Base-by-base conservation (phyloP, 352 stramenopile species). In the Globisporangium nodosum region DNA sequence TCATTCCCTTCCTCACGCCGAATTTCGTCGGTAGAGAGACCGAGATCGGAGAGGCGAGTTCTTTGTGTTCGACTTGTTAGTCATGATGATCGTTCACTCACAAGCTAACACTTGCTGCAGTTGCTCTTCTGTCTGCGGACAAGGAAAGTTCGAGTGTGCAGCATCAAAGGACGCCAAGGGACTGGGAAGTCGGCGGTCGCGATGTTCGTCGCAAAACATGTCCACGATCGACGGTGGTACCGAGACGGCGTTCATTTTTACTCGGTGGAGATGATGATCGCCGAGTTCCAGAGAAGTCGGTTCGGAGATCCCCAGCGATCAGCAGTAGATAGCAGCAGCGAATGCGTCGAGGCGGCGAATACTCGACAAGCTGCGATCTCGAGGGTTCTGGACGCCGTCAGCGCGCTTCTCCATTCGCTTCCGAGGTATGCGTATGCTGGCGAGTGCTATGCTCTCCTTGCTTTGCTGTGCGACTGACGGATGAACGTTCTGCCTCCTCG, bases 171-270 rank as follows among this genome's bases (percentile, higher is more conserved):
- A 16, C 55, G 60, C 27, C 63, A 67, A 39, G 81, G 81, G 15
- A 62, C 78, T 13, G 81, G 81, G 13, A 89, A 91, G 51, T 81
- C 81, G 9, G 80, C 81, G 8, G 68, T 87, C 52, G 79, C 74
- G 3, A 73, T 78, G 20, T 73, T 75, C 51, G 58, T 89, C 50
- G 74, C 81, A 1, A 85, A 81, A 65, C 73, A 69, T 16, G 66
- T 65, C 0, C 74, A 74, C 20, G 67, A 75, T 21, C 68, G 69
- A 4, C 64, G 60, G 33, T 73, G 63, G 35, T 87, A 87, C 49
- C 67, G 64, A 46, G 66, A 72, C 54, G 78, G 78, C 15, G 71
- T 88, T 9, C 74, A 88, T 52, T 88, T 78, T 45, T 76, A 82
- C 47, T 64, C 76, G 20, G 60, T 88, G n/a, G 65, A 81, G 52